These are phyloP conservation scores for Globisporangium ultimum DNA, from an alignment of 352 stramenopile species.

Conservation along the genomic window DNA sequence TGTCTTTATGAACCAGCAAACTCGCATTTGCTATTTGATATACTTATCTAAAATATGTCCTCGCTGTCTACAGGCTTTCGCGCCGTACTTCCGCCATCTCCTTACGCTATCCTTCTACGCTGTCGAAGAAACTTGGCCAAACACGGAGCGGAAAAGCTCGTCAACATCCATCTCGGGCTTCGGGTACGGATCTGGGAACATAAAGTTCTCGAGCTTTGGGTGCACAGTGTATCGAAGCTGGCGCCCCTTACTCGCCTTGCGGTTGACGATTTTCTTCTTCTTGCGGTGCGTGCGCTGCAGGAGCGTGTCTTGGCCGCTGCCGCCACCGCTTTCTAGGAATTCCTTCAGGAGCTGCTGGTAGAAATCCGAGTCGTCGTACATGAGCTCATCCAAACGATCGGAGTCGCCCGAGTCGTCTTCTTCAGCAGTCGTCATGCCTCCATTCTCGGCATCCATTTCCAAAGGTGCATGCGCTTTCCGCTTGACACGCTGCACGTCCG, in stretches of 20 bases:
- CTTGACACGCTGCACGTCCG: slow-evolving; percentile 78
- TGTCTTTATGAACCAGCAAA: neutral
- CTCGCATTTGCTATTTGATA: slow-evolving; percentile 10
- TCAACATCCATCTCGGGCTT: slow-evolving; percentile 77
- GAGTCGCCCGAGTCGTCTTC: slow-evolving; percentile 24
- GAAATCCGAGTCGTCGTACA: slow-evolving; percentile 88
- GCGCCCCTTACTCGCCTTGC: slow-evolving; percentile 84
- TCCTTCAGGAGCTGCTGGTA: slow-evolving; percentile 89
- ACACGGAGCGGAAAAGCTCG: slow-evolving; percentile 84
- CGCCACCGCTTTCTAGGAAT: slow-evolving; percentile 79
- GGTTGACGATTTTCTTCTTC: slow-evolving; percentile 87
- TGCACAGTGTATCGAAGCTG: slow-evolving; percentile 82
- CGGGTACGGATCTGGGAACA: slow-evolving; percentile 84
- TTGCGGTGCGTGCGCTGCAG: slow-evolving; percentile 66
- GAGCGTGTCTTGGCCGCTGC: slow-evolving; percentile 44
- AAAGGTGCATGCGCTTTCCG: slow-evolving; percentile 74
- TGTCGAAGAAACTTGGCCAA: slow-evolving; percentile 45
- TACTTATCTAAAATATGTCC: slow-evolving; percentile 14
- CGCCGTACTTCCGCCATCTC: no score
- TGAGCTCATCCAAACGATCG: slow-evolving; percentile 69
- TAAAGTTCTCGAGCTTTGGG: slow-evolving; percentile 89
- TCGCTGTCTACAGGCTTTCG: slow-evolving; percentile 13
- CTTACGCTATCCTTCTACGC: slow-evolving; percentile 1
- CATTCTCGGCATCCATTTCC: slow-evolving; percentile 24
- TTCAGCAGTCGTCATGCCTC: slow-evolving; percentile 28